Percentiles rank a stretch among this genome's conserved stretches.
phyloP scores from a whole-genome alignment of 176 grass and related monocot genomes.

The Eleusine coracana region DNA sequence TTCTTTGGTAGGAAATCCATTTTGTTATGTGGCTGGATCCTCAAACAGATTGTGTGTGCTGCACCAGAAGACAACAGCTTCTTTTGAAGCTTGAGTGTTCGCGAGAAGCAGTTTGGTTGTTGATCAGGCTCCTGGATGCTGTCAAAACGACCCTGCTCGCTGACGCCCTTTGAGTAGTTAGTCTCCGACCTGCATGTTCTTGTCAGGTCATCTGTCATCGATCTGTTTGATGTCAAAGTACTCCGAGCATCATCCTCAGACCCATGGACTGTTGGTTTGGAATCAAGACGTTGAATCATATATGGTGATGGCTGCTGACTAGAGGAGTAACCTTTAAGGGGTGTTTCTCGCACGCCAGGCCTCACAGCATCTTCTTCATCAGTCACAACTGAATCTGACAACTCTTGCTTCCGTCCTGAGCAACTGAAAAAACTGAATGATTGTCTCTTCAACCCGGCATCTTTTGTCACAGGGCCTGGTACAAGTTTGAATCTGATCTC shows the following conservation, averaged over 20 bases:
- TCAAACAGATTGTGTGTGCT: constrained; percentile 74
- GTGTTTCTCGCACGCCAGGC: constrained; percentile 54
- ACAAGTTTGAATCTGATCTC: constrained; percentile 85
- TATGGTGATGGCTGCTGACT: constrained; percentile 61
- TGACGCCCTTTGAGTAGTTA: constrained; percentile 64
- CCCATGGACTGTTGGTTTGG: constrained; percentile 49
- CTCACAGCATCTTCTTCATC: constrained; percentile 59
- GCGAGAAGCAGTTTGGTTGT: constrained; percentile 86
- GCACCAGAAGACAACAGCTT: constrained; percentile 68
- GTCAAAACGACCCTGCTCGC: constrained; percentile 59
- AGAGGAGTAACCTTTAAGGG: constrained; percentile 67
- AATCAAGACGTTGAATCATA: constrained; percentile 46
- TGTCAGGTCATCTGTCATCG: constrained; percentile 61
- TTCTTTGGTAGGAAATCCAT: constrained; percentile 78
- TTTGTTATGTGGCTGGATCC: constrained; percentile 81
- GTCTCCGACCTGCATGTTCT: constrained; percentile 63
- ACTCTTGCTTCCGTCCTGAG: constrained; percentile 87
- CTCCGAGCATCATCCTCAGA: constrained; percentile 60
- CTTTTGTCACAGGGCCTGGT: constrained; percentile 44
- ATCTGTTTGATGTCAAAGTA: constrained; percentile 69
- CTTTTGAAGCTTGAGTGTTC: constrained; percentile 77
- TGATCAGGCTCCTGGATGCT: constrained; percentile 70
- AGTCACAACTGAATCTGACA: constrained; percentile 70
- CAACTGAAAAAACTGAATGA: constrained; percentile 88
- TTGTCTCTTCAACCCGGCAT: constrained; percentile 70